Evolutionary conservation across 345 rosid species (phyloP).

Genomic region (Dimocarpus longan): DNA sequence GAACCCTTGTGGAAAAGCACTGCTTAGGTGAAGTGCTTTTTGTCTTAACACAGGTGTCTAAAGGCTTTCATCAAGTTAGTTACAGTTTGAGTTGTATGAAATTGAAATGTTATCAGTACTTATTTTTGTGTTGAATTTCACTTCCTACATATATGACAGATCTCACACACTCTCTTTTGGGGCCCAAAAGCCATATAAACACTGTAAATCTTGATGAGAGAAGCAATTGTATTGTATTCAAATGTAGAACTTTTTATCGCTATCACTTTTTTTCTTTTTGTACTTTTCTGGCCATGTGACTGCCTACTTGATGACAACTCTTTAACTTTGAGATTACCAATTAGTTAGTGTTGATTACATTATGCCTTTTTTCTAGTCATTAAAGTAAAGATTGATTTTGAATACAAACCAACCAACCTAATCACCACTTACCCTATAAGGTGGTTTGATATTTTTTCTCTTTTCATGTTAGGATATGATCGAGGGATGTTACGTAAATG

Average conservation of each 20-base stretch:
- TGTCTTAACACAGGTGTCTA: background rate
- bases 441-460: background rate
- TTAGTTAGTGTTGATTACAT: background rate
- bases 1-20: background rate
- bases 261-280: background rate
- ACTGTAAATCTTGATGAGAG: background rate
- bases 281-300: background rate
- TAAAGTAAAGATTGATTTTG: too few species aligned
- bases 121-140: background rate
- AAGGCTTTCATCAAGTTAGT: slow-evolving; percentile 6
- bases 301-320: background rate
- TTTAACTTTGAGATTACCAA: too few species aligned
- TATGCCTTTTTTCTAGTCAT: background rate
- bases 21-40: slow-evolving; percentile 6
- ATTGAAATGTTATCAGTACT: background rate
- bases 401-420: too few species aligned
- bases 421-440: background rate
- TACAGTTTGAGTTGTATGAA: slow-evolving; percentile 6
- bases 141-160: background rate
- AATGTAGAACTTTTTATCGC: background rate
- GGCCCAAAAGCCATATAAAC: background rate
- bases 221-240: background rate
- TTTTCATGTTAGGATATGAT: background rate
- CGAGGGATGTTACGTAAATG: too few species aligned
- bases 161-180: background rate